A percentile compares a stretch with the other conserved stretches of the same genome.
These are phyloP conservation scores for Fusarium sp. DNA, from an alignment of 2,329 filamentous ascomycete genomes.

Conservation along the genomic window DNA sequence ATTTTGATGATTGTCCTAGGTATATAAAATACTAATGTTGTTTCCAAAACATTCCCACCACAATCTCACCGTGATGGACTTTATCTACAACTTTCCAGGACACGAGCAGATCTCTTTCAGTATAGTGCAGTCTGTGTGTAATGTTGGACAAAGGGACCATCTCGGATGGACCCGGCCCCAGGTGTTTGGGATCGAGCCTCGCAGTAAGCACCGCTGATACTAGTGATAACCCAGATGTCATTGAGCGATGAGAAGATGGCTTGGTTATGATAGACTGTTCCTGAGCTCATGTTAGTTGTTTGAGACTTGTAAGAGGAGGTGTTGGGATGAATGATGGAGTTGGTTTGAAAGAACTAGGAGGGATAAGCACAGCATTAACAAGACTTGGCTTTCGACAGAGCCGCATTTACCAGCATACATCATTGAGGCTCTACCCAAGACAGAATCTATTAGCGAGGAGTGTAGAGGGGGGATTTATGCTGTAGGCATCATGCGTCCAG, in stretches of 20 bases:
- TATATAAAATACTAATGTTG: not conserved
- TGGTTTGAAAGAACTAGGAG: not conserved
- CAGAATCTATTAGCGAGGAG: not conserved
- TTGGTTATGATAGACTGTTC: not conserved
- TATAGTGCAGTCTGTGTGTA: not conserved
- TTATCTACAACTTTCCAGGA: not conserved
- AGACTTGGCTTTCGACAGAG: not conserved
- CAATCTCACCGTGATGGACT: not conserved
- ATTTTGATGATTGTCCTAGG: not conserved
- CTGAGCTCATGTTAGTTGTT: not conserved
- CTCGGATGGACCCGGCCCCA: not conserved
- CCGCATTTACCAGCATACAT: not conserved
- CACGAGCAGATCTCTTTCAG: not conserved
- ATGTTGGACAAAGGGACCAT: not conserved
- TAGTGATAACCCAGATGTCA: not conserved
- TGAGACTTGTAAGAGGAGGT: not conserved
- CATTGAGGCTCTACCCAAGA: not conserved
- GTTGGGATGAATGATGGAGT: not conserved
- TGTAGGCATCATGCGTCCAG: not conserved
- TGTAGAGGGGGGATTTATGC: not conserved
- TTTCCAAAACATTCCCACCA: not conserved
- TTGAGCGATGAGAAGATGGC: not conserved
- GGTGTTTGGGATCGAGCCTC: not conserved
- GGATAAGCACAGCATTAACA: not conserved
- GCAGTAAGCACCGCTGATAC: not conserved